phyloP scores from a whole-genome alignment of 2,329 filamentous ascomycete genomes.

The Huntiella bhutanensis region DNA sequence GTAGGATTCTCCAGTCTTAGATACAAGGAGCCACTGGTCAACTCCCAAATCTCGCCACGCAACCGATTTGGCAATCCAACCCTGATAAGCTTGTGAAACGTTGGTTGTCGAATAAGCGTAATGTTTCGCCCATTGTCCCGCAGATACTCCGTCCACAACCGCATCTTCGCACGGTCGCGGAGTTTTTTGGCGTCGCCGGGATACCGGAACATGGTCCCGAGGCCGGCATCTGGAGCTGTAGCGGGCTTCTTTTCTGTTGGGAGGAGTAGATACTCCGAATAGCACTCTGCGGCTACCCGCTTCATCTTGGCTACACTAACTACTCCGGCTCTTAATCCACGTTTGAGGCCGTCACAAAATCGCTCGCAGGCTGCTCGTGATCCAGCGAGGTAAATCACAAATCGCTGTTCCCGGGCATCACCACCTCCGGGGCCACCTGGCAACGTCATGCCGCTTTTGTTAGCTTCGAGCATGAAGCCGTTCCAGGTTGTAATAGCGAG shows the following conservation, averaged over 20 bases:
- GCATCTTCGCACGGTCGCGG: slow-evolving; percentile 89
- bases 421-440: slow-evolving; percentile 13
- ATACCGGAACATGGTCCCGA: slow-evolving; percentile 85
- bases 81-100: slow-evolving; percentile 91
- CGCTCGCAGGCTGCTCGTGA: slow-evolving; percentile 78
- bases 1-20: slow-evolving; percentile 71
- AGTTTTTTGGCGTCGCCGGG: slow-evolving; percentile 89
- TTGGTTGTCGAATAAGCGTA: slow-evolving; percentile 83
- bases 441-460: slow-evolving; percentile 20
- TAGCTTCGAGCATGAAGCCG: slow-evolving; percentile 37
- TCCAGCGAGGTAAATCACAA: slow-evolving; percentile 80
- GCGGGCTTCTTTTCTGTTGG: slow-evolving; percentile 31
- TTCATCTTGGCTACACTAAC: slow-evolving; percentile 75
- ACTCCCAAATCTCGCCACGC: slow-evolving; percentile 87
- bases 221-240: slow-evolving; percentile 60
- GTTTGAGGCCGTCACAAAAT: slow-evolving; percentile 92
- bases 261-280: slow-evolving; percentile 67
- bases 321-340: slow-evolving; percentile 68
- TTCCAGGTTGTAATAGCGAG: slow-evolving; percentile 95
- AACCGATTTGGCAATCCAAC: slow-evolving; percentile 88
- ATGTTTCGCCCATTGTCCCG: slow-evolving; percentile 87
- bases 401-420: slow-evolving; percentile 48
- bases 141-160: slow-evolving; percentile 91
- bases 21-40: slow-evolving; percentile 81
- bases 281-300: slow-evolving; percentile 63